phyloP scores from a whole-genome alignment of 768 basidiomycete genomes.

The Asterophora lycoperdoides region DNA sequence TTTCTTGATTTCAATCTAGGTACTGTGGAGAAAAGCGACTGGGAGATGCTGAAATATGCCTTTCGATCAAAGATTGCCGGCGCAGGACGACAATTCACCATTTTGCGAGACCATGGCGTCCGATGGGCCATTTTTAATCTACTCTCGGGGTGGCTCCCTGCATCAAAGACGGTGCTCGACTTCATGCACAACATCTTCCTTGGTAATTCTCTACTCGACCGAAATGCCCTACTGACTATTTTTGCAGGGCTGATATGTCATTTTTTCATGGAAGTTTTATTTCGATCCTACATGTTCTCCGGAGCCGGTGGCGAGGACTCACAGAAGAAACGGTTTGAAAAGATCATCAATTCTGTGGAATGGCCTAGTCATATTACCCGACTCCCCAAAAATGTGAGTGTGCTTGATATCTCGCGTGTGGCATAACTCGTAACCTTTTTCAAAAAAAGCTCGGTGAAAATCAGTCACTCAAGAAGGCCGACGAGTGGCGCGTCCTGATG shows the following conservation, averaged over 20 bases:
- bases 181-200: no score
- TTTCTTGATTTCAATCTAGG: no score
- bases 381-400: slow-evolving; percentile 29
- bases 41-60: slow-evolving; percentile 10
- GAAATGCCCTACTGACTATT: no score
- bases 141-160: slow-evolving; percentile 9
- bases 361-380: slow-evolving; percentile 29
- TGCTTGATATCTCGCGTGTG: no score
- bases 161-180: slow-evolving; percentile 17
- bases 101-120: no score
- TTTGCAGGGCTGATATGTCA: slow-evolving; percentile 23
- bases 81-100: slow-evolving; percentile 2
- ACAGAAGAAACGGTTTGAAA: slow-evolving; percentile 19
- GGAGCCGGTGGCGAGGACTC: slow-evolving; percentile 20
- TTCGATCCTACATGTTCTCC: slow-evolving; percentile 21
- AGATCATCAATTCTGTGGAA: slow-evolving; percentile 19
- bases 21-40: slow-evolving; percentile 13
- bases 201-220: no score
- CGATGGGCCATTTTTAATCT: no score
- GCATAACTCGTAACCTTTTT: no score
- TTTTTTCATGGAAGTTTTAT: slow-evolving; percentile 21
- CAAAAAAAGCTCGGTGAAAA: slow-evolving; percentile 25
- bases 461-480: slow-evolving; percentile 30
- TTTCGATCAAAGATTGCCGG: slow-evolving; percentile 11
- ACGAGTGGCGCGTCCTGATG: slow-evolving; percentile 26